Evolutionary conservation across 140 eudicot species (phyloP).

Genomic region (Senecio squalidus): DNA sequence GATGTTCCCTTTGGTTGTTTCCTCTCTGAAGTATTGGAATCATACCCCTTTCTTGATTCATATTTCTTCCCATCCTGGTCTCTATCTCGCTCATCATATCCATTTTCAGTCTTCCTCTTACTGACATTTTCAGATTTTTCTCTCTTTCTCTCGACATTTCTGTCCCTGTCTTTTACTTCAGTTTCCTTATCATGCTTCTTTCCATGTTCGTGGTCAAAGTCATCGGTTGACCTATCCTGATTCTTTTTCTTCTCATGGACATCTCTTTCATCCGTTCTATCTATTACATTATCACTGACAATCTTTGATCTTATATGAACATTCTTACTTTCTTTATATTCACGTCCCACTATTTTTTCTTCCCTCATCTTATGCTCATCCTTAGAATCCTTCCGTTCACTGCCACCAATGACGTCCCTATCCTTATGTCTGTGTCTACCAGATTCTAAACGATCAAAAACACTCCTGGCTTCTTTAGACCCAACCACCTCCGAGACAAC

Average conservation of each 20-base stretch:
- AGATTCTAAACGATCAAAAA: conserved; percentile 24
- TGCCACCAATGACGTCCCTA: background rate
- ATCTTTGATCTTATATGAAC: conserved; percentile 33
- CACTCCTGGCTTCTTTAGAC: conserved; percentile 14
- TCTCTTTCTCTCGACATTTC: conserved; percentile 20
- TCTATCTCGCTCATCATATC: background rate
- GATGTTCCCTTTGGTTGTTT: too few relatives aligned
- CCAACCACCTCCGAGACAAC: conserved; percentile 27
- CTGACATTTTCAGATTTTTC: conserved; percentile 40
- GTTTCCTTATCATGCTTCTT: conserved; percentile 43
- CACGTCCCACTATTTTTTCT: conserved; percentile 27
- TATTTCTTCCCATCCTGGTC: background rate
- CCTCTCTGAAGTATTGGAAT: too few relatives aligned
- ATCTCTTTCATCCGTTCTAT: conserved; percentile 33
- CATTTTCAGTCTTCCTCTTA: conserved; percentile 35
- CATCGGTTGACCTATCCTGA: conserved; percentile 25
- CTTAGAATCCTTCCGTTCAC: background rate
- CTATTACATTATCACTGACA: conserved; percentile 22
- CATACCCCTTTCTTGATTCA: too few relatives aligned
- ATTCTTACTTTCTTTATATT: conserved; percentile 27
- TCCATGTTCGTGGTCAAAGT: conserved; percentile 29
- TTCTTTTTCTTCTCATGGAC: conserved; percentile 37
- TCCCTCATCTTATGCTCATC: background rate
- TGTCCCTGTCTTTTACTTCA: conserved; percentile 38
- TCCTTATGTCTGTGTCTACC: conserved; percentile 27